Percentiles rank a stretch among this genome's conserved stretches.
These are phyloP conservation scores for Pneumocystis wakefieldiae DNA, from an alignment of 1,139 yeast genomes.

Conservation along the genomic window DNA sequence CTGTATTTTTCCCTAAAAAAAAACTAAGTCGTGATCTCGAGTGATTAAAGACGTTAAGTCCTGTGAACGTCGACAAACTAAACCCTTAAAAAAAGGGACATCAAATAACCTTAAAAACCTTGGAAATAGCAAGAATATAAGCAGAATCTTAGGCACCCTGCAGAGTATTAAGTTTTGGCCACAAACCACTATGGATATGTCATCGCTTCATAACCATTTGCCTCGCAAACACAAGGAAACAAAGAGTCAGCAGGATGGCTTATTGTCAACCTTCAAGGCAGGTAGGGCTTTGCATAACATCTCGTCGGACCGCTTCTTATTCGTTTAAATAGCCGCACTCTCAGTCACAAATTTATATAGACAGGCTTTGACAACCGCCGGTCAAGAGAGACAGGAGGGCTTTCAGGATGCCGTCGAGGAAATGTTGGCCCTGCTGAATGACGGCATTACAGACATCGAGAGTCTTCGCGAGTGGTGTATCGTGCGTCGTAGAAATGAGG, in stretches of 20 bases:
- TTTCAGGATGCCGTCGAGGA: slow-evolving; percentile 16
- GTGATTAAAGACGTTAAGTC: no score
- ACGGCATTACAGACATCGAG: not conserved
- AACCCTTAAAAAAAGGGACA: no score
- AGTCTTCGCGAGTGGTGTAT: slow-evolving; percentile 1
- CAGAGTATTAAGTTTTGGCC: not conserved
- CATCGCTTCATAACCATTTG: not conserved
- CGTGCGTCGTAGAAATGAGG: not conserved
- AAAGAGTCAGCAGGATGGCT: not conserved
- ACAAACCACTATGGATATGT: not conserved
- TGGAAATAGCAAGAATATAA: not conserved
- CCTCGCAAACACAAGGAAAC: not conserved
- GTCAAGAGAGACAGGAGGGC: slow-evolving; percentile 8
- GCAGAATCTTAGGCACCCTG: not conserved
- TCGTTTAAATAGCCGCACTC: slow-evolving; percentile 9
- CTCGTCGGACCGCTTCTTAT: not conserved
- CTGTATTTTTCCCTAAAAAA: not conserved
- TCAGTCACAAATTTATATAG: slow-evolving; percentile 9
- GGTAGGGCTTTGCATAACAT: not conserved
- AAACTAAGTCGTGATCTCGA: not conserved
- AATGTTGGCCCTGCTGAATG: not conserved
- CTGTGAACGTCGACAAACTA: not conserved
- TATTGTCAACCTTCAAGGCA: not conserved
- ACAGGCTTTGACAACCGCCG: slow-evolving; percentile 3
- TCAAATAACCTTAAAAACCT: not conserved